Evolutionary conservation across 805 yeast genomes (phyloP), one percentile per base, ranked within the genome.

Genomic region (Saturnispora besseyi): DNA sequence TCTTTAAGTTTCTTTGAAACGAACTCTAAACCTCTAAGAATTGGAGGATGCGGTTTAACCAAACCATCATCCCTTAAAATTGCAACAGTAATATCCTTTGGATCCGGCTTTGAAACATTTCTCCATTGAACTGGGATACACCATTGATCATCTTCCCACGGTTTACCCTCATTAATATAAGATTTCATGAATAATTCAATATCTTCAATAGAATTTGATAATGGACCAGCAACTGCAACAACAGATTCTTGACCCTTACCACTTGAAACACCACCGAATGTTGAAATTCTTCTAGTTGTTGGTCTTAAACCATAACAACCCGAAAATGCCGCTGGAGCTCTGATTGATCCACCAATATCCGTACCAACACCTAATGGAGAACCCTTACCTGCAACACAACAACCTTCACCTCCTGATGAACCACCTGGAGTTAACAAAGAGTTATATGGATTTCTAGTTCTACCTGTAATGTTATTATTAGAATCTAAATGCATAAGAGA

Each of bases 371-470:
- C 90, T 41, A 82, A 55, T 1, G 79, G 75, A 18, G 85, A 77
- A 5, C 79, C 87, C 48, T 73, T 76, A 61, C 77, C 72, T 2
- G 76, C 78, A 47, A 80, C 76, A 53, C 78, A 61, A 0, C 84
- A 79, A 55, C 87, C 85, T 62, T 82, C 88, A 53, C 88, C 88
- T 37, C 84, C 82, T 3, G 85, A 78, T 1, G 84, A 78, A n/a
- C 88, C 88, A 54, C 88, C 87, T 2, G 84, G 73, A 18, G 84
- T 75, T 51, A 81, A 68, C 26, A 72, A 64, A 36, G 80, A 68
- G 56, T 82, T 82, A 63, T 69, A 65, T 1, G 85, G 77, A 59
- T 82, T 82, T 59, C 76, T 69, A 5, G 84, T 71, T 54, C 78
- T 69, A 5, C 86, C 87, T 41, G 70, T 73, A 58, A 82, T 71